Conservation (phyloP, 1,139 yeast species). For the Geotrichum europaeum region DNA sequence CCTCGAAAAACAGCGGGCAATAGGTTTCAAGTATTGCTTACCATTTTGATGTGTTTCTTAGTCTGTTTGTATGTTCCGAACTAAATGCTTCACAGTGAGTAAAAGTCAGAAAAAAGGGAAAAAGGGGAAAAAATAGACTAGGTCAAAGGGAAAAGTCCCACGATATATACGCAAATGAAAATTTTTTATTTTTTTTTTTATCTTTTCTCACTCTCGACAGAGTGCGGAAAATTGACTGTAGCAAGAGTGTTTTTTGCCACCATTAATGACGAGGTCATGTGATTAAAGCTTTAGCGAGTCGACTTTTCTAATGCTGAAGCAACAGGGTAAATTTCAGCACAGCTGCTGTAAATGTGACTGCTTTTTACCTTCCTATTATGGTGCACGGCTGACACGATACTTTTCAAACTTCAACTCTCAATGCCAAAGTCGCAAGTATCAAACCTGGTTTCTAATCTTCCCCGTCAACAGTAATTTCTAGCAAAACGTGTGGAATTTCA, state of each 20-base stretch:
- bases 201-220: neutral
- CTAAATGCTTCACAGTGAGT: constrained; percentile 3
- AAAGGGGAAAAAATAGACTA: neutral
- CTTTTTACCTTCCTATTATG: neutral
- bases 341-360: neutral
- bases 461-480: neutral
- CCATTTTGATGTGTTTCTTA: constrained; percentile 17
- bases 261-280: neutral
- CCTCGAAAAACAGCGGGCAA: constrained; percentile 16
- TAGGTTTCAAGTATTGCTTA: constrained; percentile 8
- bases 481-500: neutral
- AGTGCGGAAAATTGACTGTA: neutral
- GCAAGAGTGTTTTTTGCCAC: neutral
- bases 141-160: neutral
- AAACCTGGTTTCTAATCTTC: neutral
- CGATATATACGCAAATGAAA: neutral
- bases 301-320: neutral
- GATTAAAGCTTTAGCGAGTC: neutral
- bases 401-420: neutral
- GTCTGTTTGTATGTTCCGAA: constrained; percentile 10
- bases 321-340: neutral
- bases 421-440: neutral
- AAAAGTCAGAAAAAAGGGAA: neutral
- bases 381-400: neutral
- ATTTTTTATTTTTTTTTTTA: neutral